phyloP scores from a whole-genome alignment of 345 rosid species.

The Dipteronia dyeriana region DNA sequence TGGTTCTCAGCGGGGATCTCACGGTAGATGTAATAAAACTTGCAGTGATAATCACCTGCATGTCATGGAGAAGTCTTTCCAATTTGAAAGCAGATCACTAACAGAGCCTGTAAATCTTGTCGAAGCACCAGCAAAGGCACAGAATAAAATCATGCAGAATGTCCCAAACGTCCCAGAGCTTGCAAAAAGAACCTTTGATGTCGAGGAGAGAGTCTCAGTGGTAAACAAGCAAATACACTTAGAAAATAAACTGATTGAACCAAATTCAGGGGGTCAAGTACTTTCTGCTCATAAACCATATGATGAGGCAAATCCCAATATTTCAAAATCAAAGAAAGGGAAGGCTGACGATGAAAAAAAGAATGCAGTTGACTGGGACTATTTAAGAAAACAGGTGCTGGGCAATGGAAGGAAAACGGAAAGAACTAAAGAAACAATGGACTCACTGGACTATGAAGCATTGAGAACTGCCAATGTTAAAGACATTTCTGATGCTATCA shows the following conservation, averaged over 20 bases:
- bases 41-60: conserved; percentile 25
- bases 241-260: conserved; percentile 33
- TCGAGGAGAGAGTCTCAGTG: conserved; percentile 32
- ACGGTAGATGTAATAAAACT: too few relatives aligned
- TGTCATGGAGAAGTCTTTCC: conserved; percentile 34
- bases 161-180: conserved; percentile 28
- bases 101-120: conserved; percentile 28
- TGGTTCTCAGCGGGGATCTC: conserved; percentile 22
- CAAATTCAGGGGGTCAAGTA: conserved; percentile 39
- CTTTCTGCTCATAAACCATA: conserved; percentile 27
- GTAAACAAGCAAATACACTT: conserved; percentile 24
- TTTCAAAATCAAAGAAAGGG: conserved; percentile 49
- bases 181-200: conserved; percentile 28
- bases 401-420: conserved; percentile 40
- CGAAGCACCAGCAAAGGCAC: conserved; percentile 30
- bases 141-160: conserved; percentile 28
- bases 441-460: conserved; percentile 87
- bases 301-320: conserved; percentile 32
- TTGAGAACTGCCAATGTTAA: conserved; percentile 54
- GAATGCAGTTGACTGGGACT: conserved; percentile 72
- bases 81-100: conserved; percentile 25
- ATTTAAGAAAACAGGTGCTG: conserved; percentile 57
- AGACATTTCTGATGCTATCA: conserved; percentile 64
- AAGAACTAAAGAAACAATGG: conserved; percentile 56
- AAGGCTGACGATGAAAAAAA: conserved; percentile 43